Conservation (phyloP, 2,329 filamentous ascomycete genomes). For the Microdochium nivale region DNA sequence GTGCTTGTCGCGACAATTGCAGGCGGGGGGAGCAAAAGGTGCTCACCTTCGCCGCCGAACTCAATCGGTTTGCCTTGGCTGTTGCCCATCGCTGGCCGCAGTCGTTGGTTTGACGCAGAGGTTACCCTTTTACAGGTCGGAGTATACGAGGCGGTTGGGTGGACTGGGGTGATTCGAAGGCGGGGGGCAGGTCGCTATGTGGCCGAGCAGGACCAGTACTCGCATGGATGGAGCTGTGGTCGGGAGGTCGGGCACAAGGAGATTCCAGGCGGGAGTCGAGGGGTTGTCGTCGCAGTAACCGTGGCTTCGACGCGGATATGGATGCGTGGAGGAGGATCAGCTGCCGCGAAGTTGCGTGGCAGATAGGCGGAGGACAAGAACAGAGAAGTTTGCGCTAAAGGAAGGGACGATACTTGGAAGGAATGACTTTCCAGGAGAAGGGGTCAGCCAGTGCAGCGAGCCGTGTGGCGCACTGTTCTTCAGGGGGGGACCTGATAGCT, state of each 20-base stretch:
- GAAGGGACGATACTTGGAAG: neutral
- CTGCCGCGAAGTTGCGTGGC: neutral
- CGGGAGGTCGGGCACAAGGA: neutral
- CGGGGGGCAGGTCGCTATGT: neutral
- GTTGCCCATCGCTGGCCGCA: constrained; percentile 65
- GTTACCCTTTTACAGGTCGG: neutral
- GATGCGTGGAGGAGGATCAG: neutral
- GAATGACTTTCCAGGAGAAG: neutral
- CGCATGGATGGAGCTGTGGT: neutral
- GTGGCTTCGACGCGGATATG: neutral
- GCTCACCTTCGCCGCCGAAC: constrained; percentile 84
- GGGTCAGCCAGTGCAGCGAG: neutral
- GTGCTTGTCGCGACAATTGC: constrained; percentile 2
- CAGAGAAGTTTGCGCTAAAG: neutral
- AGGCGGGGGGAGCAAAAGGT: neutral
- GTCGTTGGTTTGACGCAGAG: neutral
- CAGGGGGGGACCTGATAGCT: neutral
- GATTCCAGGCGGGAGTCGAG: neutral
- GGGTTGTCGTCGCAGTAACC: neutral
- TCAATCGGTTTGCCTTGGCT: constrained; percentile 89
- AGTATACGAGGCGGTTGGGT: neutral
- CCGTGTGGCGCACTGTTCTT: neutral
- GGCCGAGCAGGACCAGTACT: neutral
- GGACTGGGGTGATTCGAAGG: neutral
- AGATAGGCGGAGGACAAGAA: neutral